Conservation (phyloP, 352 stramenopile species). For the Phytophthora syringae region DNA sequence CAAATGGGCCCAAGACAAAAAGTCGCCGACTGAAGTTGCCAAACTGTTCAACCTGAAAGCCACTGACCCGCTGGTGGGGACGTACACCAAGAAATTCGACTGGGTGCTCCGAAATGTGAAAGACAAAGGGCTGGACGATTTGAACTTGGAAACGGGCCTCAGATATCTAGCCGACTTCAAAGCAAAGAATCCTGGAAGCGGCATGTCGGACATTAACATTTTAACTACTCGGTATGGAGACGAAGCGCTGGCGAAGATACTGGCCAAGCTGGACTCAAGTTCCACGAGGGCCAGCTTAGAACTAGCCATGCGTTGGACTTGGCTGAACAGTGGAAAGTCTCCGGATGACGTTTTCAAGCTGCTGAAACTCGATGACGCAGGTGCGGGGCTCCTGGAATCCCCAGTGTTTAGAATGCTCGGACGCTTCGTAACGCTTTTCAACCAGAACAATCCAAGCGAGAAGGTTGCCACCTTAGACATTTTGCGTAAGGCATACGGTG, state of each 20-base stretch:
- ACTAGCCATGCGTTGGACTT: neutral
- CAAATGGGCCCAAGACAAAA: conserved; percentile 1
- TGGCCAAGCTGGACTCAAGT: too few species aligned
- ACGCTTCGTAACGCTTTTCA: neutral
- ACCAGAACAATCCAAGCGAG: neutral
- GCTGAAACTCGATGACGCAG: too few species aligned
- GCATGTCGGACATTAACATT: too few species aligned
- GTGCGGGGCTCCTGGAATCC: neutral
- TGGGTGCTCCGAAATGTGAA: neutral
- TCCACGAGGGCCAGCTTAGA: too few species aligned
- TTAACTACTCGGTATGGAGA: too few species aligned
- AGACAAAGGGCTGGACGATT: too few species aligned
- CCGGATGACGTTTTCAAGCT: neutral
- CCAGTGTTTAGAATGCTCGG: neutral
- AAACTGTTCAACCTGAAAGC: neutral
- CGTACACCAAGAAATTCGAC: neutral
- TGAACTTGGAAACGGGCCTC: too few species aligned
- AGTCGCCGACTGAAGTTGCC: neutral
- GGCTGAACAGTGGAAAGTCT: neutral
- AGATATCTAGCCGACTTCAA: too few species aligned
- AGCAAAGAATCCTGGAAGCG: too few species aligned
- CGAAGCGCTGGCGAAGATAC: too few species aligned
- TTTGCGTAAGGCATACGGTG: neutral
- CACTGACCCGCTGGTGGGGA: neutral
- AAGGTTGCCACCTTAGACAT: too few species aligned